Percentiles rank a stretch among this genome's conserved stretches.
These are phyloP conservation scores for Sonneratia alba DNA, from an alignment of 345 rosid genomes.

Conservation along the genomic window DNA sequence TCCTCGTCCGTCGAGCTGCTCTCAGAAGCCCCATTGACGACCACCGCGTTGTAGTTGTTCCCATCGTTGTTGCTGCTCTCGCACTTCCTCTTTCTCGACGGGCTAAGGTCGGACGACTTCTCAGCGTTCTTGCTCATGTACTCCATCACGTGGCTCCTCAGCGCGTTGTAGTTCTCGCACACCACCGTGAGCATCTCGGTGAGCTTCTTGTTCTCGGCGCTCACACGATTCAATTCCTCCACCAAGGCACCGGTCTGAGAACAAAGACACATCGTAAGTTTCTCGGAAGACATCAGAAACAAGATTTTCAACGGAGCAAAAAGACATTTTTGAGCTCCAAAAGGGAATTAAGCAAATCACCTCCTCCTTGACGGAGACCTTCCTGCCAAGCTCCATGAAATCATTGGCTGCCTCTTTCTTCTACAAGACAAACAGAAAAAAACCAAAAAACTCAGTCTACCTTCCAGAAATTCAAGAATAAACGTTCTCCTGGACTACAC, in stretches of 20 bases:
- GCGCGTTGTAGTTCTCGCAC: conserved; percentile 68
- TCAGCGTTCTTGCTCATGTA: conserved; percentile 33
- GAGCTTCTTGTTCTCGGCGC: conserved; percentile 79
- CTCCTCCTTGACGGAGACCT: conserved; percentile 33
- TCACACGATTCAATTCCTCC: conserved; percentile 71
- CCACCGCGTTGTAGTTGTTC: conserved; percentile 19
- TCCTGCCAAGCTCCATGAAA: conserved; percentile 22
- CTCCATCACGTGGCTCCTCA: conserved; percentile 49
- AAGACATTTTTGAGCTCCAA: too few species aligned
- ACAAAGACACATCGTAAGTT: background rate
- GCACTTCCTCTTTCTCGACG: conserved; percentile 70
- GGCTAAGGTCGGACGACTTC: conserved; percentile 40
- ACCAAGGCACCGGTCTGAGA: conserved; percentile 37
- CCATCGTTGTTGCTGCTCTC: conserved; percentile 27
- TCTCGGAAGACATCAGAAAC: background rate
- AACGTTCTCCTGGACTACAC: too few species aligned
- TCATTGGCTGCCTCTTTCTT: conserved; percentile 24
- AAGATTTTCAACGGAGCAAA: background rate
- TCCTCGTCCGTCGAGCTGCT: conserved; percentile 88
- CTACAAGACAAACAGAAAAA: conserved; percentile 2
- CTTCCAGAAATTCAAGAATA: background rate
- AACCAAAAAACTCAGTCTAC: background rate
- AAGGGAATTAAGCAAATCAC: conserved; percentile 10
- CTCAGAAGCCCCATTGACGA: conserved; percentile 47
- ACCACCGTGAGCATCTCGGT: conserved; percentile 61